phyloP scores from a whole-genome alignment of 352 stramenopile species.

The Phytophthora melonis region DNA sequence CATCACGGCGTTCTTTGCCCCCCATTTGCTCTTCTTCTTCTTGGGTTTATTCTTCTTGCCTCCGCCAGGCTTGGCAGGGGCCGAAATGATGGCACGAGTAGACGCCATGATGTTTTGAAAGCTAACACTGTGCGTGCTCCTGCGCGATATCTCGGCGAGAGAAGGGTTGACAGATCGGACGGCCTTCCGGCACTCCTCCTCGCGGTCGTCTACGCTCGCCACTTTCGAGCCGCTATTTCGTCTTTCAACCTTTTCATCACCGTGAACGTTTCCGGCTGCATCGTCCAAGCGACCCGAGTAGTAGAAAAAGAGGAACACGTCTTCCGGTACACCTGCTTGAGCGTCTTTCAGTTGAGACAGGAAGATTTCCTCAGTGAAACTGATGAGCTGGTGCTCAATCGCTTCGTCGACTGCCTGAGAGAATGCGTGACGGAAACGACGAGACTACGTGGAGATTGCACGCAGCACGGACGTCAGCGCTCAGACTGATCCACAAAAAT shows the following conservation, averaged over 20 bases:
- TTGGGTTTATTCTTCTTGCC: conserved; percentile 22
- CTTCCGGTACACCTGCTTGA: not conserved
- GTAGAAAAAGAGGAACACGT: conserved; percentile 51
- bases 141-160: conserved; percentile 15
- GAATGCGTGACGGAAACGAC: conserved; percentile 52
- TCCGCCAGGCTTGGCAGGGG: not conserved
- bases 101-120: conserved; percentile 31
- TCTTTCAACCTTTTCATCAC: conserved; percentile 3
- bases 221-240: not conserved
- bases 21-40: conserved; percentile 28
- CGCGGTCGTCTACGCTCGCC: not conserved
- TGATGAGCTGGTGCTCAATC: conserved; percentile 41
- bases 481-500: not conserved
- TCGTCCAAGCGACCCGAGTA: conserved; percentile 35
- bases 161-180: conserved; percentile 19
- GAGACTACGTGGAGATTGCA: conserved; percentile 26
- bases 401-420: conserved; percentile 45
- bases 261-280: not conserved
- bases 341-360: not conserved
- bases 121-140: conserved; percentile 6
- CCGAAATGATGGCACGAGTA: conserved; percentile 12
- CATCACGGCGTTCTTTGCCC: conserved; percentile 52
- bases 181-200: conserved; percentile 23
- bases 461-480: not conserved
- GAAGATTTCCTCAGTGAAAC: conserved; percentile 19